Evolutionary conservation across 2,329 filamentous ascomycete genomes (phyloP), one percentile per base, ranked within the genome.

Genomic region (Aureobasidium mangrovei): DNA sequence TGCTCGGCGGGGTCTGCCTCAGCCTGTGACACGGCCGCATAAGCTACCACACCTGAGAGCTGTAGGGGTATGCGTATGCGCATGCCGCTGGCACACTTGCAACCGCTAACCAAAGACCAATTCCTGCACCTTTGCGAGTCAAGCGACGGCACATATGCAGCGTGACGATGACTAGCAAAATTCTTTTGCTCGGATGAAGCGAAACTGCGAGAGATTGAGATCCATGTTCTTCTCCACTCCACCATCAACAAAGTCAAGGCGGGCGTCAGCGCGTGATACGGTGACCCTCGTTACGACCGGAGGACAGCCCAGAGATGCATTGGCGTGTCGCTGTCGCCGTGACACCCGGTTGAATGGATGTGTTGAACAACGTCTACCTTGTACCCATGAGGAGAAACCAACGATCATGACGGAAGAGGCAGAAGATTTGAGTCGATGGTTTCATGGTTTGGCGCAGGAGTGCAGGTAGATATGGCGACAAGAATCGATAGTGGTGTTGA

Each of bases 401-500:
- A 41, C 38, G 36, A 51, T n/a, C 47, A 51, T 51, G 38, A 51
- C 47, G 47, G 10, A 51, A 39, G 36, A 35, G 29, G 47, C 47
- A 51, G 47, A 29, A 24, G 28, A 31, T 42, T 24, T 42, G 38
- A 51, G 47, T 51, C 47, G 47, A 51, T 33, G 47, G 38, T 42
- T 28, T 51, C 47, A 51, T 42, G 47, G 28, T 28, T 31, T 9
- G 38, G 9, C 47, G 47, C 47, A 51, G 47, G 38, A 42, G 47
- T 51, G 36, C 40, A 43, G 48, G 36, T 53, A 44, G 49, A 40
- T 53, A 43, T 41, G 33, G 31, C 44, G 49, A 53, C 32, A 10
- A 38, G 40, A 53, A 43, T 53, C 49, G 39, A 53, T 53, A 53
- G 40, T n/a, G 40, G 10, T 53, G 49, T 38, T 53, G 49, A 53